Conservation (phyloP, 306 rosid genomes). For the Cucurbita pepo region DNA sequence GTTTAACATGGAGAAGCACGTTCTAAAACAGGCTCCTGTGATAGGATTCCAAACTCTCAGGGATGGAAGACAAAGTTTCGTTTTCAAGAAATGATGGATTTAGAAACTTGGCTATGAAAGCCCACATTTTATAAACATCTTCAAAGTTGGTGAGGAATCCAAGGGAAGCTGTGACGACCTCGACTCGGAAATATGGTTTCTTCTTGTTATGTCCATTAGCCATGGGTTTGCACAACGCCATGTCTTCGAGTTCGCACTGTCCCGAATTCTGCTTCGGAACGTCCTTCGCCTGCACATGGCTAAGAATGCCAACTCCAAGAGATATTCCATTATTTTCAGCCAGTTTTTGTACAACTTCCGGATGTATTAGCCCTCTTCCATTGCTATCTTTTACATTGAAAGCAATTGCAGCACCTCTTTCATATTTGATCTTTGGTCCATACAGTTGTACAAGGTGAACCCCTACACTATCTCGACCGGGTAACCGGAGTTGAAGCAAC, state of each 20-base stretch:
- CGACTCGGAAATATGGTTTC: constrained; percentile 55
- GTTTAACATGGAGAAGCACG: background rate
- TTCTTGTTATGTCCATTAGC: constrained; percentile 52
- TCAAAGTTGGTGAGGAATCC: constrained; percentile 85
- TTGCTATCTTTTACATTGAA: constrained; percentile 57
- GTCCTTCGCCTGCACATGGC: constrained; percentile 60
- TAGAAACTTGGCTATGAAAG: constrained; percentile 85
- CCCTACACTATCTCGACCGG: constrained; percentile 21
- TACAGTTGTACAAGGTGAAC: constrained; percentile 64
- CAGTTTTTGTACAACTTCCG: constrained; percentile 77
- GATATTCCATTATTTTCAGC: constrained; percentile 81
- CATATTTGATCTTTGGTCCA: constrained; percentile 94
- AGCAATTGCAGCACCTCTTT: constrained; percentile 91
- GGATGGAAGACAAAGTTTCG: constrained; percentile 10
- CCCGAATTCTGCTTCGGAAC: constrained; percentile 38
- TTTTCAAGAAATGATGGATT: constrained; percentile 45
- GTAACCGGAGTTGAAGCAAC: constrained; percentile 59
- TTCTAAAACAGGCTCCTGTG: background rate
- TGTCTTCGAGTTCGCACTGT: constrained; percentile 35
- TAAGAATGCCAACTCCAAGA: constrained; percentile 77
- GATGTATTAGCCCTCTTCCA: constrained; percentile 54
- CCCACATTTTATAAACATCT: constrained; percentile 93
- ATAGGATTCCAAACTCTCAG: constrained; percentile 35
- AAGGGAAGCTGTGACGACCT: constrained; percentile 86
- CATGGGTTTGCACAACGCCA: constrained; percentile 72